Base-by-base conservation (phyloP, 768 basidiomycete genomes). In the Tubosaeta brunneosetosa region DNA sequence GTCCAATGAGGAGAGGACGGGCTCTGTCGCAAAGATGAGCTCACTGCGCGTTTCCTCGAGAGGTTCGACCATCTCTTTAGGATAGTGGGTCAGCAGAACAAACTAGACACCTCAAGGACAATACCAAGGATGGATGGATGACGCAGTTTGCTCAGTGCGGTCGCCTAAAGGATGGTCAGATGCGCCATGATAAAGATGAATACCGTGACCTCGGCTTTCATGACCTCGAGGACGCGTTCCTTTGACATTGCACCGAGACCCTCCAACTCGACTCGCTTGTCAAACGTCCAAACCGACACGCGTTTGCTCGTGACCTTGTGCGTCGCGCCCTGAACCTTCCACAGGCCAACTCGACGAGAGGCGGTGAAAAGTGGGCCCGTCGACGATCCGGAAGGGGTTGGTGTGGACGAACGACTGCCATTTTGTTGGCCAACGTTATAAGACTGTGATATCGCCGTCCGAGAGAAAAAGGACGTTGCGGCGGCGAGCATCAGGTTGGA, bases 41-140 rank as follows among this genome's bases (percentile, higher is more conserved):
- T 95, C 90, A 34, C 74, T 86, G 51, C 95, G 77, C 0, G 94
- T 88, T 70, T 99, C 95, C 65, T 97, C 94, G 43, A 97, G 73
- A 25, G 97, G 95, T 71, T 99, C 97, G 27, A 95, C 94, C 86
- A 97, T 91, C 74, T 98, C 95, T 92, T 68, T 36, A 29, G 12
- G 43, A 32, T 11, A 33, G 34, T 17, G 11, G 17, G 56, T 50
- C 26, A 52, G 52, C 51, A 43, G 58, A 51, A 34, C 36, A 17
- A 27, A 41, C 2, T n/a, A 37, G 7, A 13, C n/a, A 16, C 33
- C 27, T 12, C 14, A 36, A 44, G 29, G 26, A 55, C 73, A 22
- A 51, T 62, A 91, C 90, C 91, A 52, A 99, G 78, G 46, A 99
- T 84, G 55, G 89, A 94, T 4, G 97, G 97, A 72, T 98, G 95